Evolutionary conservation across 768 basidiomycete genomes (phyloP).

Genomic region (Phylloporus rhodoxanthus): DNA sequence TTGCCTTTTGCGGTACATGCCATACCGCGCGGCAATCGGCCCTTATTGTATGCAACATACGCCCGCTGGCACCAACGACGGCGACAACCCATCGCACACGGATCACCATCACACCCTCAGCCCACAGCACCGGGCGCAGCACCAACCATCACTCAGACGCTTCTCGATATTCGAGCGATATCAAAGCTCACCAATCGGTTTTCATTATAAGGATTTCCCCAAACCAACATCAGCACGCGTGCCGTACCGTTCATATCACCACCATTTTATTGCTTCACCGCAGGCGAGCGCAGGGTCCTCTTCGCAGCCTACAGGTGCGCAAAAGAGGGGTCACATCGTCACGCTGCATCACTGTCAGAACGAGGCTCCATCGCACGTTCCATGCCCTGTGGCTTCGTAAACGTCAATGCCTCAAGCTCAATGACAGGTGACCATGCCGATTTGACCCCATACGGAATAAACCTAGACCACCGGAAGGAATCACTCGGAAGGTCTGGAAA

Average conservation of each 20-base stretch:
- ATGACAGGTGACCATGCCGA: not conserved
- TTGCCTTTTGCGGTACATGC: slow-evolving; percentile 27
- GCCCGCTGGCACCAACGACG: not conserved
- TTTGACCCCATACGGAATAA: slow-evolving; percentile 1
- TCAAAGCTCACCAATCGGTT: not conserved
- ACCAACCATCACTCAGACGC: not conserved
- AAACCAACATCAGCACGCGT: not conserved
- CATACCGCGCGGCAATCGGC: slow-evolving; percentile 28
- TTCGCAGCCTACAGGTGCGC: not conserved
- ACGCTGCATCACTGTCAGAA: not conserved
- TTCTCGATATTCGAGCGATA: not conserved
- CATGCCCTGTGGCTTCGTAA: not conserved
- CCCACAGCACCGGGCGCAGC: not conserved
- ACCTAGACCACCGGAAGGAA: slow-evolving; percentile 2
- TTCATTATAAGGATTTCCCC: not conserved
- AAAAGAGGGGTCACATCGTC: not conserved
- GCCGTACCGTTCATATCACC: slow-evolving; percentile 4
- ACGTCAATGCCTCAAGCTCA: slow-evolving; percentile 8
- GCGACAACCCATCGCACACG: not conserved
- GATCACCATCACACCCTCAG: not conserved
- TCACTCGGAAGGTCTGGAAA: not conserved
- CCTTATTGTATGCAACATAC: slow-evolving; percentile 22
- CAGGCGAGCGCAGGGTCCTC: slow-evolving; percentile 2
- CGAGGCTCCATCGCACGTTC: not conserved
- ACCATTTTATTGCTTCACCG: not conserved